Evolutionary conservation across 345 rosid species (phyloP).

Genomic region (thale cress (Arabidopsis thaliana)): DNA sequence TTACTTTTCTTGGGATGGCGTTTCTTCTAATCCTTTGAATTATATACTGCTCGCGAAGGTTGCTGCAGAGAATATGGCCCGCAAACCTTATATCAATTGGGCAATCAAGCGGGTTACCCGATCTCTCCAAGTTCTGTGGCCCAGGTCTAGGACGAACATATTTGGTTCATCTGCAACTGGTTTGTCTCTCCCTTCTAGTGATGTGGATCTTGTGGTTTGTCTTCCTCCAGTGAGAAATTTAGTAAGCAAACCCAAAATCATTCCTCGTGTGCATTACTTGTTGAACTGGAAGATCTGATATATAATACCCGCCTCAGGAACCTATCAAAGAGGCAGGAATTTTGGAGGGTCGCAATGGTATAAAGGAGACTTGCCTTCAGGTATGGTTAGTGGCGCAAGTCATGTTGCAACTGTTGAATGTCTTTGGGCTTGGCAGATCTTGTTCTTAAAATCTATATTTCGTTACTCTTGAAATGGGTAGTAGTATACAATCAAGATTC

Average conservation of each 20-base stretch:
- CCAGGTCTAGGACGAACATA: conserved; percentile 88
- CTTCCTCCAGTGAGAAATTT: conserved; percentile 98
- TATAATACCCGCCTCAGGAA: conserved; percentile 58
- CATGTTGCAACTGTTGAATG: conserved; percentile 13
- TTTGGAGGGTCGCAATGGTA: conserved; percentile 99
- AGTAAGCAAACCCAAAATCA: conserved; percentile 53
- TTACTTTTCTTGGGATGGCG: conserved; percentile 9
- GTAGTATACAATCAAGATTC: conserved; percentile 1
- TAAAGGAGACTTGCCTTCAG: conserved; percentile 99
- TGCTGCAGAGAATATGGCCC: conserved; percentile 75
- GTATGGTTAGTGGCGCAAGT: conserved; percentile 50
- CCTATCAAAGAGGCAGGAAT: conserved; percentile 99
- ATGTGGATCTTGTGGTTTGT: conserved; percentile 97
- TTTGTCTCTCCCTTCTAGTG: conserved; percentile 94
- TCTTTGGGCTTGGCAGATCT: conserved; percentile 19
- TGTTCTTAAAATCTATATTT: conserved; percentile 15
- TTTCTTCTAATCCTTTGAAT: conserved; percentile 33
- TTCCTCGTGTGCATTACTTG: conserved; percentile 31
- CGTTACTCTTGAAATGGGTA: conserved; percentile 1
- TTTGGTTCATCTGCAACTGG: conserved; percentile 98
- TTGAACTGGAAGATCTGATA: conserved; percentile 44
- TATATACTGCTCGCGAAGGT: conserved; percentile 57
- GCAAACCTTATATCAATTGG: conserved; percentile 93
- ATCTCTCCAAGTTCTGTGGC: conserved; percentile 98
- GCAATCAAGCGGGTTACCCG: conserved; percentile 93